Evolutionary conservation across 2,329 filamentous ascomycete species (phyloP).

Genomic region (Botryotinia narcissicola): DNA sequence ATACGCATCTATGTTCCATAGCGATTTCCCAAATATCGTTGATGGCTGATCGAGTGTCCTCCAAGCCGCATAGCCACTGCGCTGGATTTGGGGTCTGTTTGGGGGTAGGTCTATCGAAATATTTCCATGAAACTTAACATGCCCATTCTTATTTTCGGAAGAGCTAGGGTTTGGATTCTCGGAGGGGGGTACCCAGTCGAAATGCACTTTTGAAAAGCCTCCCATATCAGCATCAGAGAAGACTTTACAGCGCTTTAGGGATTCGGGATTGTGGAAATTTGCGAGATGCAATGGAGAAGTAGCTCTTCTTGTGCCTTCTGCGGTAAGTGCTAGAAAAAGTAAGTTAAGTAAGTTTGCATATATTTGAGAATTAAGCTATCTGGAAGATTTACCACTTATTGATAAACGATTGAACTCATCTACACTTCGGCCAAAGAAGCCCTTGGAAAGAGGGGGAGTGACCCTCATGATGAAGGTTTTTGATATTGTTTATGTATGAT

Average conservation of each 20-base stretch:
- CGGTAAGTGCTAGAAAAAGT: slow-evolving; percentile 55
- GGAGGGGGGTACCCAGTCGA: slow-evolving; percentile 51
- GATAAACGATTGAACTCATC: slow-evolving; percentile 59
- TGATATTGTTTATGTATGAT: not conserved
- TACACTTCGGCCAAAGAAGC: slow-evolving; percentile 57
- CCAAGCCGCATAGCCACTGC: slow-evolving; percentile 87
- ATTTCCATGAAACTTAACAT: slow-evolving; percentile 79
- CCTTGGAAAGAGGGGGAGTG: slow-evolving; percentile 47
- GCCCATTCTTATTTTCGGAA: slow-evolving; percentile 46
- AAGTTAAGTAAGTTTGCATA: slow-evolving; percentile 22
- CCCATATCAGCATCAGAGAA: slow-evolving; percentile 88
- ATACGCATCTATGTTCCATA: slow-evolving; percentile 91
- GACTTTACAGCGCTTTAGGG: slow-evolving; percentile 60
- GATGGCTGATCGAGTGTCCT: slow-evolving; percentile 73
- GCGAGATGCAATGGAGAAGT: slow-evolving; percentile 63
- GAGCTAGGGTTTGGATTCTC: slow-evolving; percentile 27
- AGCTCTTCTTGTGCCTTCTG: slow-evolving; percentile 67
- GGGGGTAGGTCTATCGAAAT: slow-evolving; percentile 84
- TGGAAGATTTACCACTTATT: slow-evolving; percentile 48
- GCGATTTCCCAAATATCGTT: slow-evolving; percentile 79
- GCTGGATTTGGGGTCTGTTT: slow-evolving; percentile 69
- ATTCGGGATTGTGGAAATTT: slow-evolving; percentile 54
- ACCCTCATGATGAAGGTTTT: slow-evolving; percentile 46
- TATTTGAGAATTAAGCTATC: slow-evolving; percentile 15
- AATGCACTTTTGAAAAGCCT: slow-evolving; percentile 71